These are phyloP conservation scores for Pseudopyricularia javanii DNA, from an alignment of 2,329 filamentous ascomycete genomes.

Conservation along the genomic window DNA sequence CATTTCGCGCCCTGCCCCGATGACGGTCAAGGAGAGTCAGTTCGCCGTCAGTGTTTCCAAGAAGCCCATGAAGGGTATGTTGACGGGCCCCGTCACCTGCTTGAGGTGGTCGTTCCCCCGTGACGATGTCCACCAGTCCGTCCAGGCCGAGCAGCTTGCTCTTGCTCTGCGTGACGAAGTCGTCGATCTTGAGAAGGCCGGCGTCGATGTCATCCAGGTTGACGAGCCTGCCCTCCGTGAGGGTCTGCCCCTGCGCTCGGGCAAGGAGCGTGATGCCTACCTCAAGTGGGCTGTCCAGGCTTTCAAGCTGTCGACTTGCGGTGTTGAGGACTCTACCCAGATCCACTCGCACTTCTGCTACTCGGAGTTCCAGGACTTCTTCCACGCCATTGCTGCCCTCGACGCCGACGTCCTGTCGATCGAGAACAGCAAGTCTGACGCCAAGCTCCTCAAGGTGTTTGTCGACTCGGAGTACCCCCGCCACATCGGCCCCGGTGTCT, in stretches of 20 bases:
- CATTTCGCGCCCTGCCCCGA: constrained; percentile 89
- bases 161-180: constrained; percentile 98
- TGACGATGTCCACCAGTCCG: constrained; percentile 98
- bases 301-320: constrained; percentile 90
- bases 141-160: constrained; percentile 97
- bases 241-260: constrained; percentile 90
- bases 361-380: constrained; percentile 99
- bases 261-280: constrained; percentile 93
- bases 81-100: constrained; percentile 97
- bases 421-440: constrained; percentile 99
- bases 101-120: constrained; percentile 99
- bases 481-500: constrained; percentile 98
- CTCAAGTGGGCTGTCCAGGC: constrained; percentile 94
- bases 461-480: constrained; percentile 94
- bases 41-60: constrained; percentile 91
- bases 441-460: constrained; percentile 98
- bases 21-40: constrained; percentile 99
- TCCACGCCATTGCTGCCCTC: constrained; percentile 97
- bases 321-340: constrained; percentile 91
- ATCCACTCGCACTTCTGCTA: constrained; percentile 99
- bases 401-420: constrained; percentile 98
- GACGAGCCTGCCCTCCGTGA: constrained; percentile 98
- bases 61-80: constrained; percentile 99
- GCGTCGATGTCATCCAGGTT: constrained; percentile 96
- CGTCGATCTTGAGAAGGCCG: constrained; percentile 91